Conservation (phyloP, 768 basidiomycete genomes). For the Lactarius hatsudake region DNA sequence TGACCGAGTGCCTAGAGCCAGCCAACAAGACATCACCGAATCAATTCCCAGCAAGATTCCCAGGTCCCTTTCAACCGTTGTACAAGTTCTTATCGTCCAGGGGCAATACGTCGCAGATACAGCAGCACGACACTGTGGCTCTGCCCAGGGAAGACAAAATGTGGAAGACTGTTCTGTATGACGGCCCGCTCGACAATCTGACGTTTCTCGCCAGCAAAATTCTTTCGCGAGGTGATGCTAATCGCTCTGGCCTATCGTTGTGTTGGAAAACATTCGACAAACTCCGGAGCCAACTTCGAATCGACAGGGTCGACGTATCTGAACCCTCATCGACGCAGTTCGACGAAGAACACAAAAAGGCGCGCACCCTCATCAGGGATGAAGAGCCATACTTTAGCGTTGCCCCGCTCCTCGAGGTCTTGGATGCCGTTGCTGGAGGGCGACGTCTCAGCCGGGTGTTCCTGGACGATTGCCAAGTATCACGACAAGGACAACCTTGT, state of each 20-base stretch:
- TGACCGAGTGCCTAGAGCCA: not conserved
- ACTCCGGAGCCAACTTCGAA: constrained; percentile 4
- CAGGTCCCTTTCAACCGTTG: not conserved
- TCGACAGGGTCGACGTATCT: not conserved
- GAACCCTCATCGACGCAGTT: not conserved
- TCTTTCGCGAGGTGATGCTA: not conserved
- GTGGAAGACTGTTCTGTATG: not conserved
- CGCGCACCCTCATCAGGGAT: not conserved
- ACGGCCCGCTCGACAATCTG: constrained; percentile 14
- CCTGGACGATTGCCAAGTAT: not conserved
- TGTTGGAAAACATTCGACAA: constrained; percentile 16
- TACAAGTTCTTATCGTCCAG: not conserved
- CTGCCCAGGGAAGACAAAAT: too few species aligned
- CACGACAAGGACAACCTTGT: not conserved
- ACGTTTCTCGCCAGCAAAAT: not conserved
- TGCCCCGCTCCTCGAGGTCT: not conserved
- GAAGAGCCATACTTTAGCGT: not conserved
- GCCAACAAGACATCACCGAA: not conserved
- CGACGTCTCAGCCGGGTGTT: not conserved
- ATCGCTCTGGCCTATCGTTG: not conserved
- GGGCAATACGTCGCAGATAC: not conserved
- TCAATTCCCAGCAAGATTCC: too few species aligned
- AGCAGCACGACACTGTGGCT: too few species aligned
- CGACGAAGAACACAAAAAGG: not conserved
- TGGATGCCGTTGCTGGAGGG: not conserved